phyloP scores from a whole-genome alignment of 441 rosid species.

The Jatropha podagrica region DNA sequence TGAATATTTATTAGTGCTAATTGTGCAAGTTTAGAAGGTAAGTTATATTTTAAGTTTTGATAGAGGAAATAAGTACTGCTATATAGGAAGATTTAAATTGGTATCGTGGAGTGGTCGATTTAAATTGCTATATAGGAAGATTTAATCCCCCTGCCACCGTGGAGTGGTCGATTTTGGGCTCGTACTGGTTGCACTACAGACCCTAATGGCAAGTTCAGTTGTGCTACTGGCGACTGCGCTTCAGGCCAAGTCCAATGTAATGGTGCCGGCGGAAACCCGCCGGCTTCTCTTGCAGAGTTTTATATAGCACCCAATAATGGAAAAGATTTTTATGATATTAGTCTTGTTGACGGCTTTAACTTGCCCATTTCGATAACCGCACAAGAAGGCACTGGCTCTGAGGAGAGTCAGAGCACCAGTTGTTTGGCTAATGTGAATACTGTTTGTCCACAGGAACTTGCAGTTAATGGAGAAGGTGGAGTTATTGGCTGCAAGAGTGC shows the following conservation, averaged over 20 bases:
- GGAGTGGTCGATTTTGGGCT: slow-evolving; percentile 32
- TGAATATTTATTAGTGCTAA: too few species aligned
- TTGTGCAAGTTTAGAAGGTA: too few species aligned
- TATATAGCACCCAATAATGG: slow-evolving; percentile 12
- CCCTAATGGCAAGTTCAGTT: slow-evolving; percentile 25
- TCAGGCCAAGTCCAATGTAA: slow-evolving; percentile 27
- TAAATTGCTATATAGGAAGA: too few species aligned
- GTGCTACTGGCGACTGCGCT: slow-evolving; percentile 35
- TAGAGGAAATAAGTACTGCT: too few species aligned
- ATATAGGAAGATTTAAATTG: too few species aligned
- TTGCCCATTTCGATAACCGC: slow-evolving; percentile 24
- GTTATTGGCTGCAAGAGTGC: slow-evolving; percentile 30
- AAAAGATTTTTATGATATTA: slow-evolving; percentile 32
- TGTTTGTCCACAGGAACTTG: slow-evolving; percentile 21
- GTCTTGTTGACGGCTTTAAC: slow-evolving; percentile 45
- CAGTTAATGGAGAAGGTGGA: slow-evolving; percentile 11
- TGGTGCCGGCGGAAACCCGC: slow-evolving; percentile 29
- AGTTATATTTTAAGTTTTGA: too few species aligned
- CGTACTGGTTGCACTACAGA: slow-evolving; percentile 21
- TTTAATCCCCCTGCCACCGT: slow-evolving; percentile 14
- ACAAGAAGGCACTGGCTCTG: slow-evolving; percentile 25
- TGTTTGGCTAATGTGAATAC: slow-evolving; percentile 26
- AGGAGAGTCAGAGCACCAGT: not conserved
- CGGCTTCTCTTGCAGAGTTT: slow-evolving; percentile 30
- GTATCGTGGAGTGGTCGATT: too few species aligned